Conservation (phyloP, 495 filamentous ascomycete genomes). For the Evansstolkia leycettana region DNA sequence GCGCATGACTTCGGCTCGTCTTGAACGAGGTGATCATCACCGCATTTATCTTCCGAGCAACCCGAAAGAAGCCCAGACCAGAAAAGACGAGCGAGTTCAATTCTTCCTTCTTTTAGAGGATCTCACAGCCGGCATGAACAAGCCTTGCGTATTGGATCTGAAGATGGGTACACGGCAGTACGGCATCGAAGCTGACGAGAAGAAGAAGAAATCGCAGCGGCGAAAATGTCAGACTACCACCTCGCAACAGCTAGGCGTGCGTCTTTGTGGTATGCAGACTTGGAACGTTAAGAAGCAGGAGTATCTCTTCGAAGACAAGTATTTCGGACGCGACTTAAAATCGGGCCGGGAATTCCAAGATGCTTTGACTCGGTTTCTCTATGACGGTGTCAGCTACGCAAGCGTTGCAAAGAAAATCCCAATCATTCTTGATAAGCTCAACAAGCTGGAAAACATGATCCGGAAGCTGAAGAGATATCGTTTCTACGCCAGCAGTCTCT, state of each 20-base stretch:
- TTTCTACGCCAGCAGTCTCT: constrained; percentile 87
- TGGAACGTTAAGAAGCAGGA: constrained; percentile 78
- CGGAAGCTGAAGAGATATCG: constrained; percentile 69
- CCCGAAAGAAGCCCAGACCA: constrained; percentile 67
- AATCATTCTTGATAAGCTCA: constrained; percentile 70
- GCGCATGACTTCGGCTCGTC: too few relatives aligned
- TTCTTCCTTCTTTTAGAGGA: constrained; percentile 95
- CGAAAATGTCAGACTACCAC: constrained; percentile 89
- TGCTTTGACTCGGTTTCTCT: constrained; percentile 79
- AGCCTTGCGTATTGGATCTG: constrained; percentile 89
- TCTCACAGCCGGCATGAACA: constrained; percentile 90
- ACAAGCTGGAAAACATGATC: constrained; percentile 72
- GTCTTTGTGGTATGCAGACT: constrained; percentile 90
- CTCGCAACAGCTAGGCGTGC: constrained; percentile 79
- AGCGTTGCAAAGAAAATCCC: constrained; percentile 79
- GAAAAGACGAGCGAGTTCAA: constrained; percentile 61
- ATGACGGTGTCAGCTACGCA: constrained; percentile 70
- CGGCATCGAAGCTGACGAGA: constrained; percentile 81
- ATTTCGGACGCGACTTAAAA: constrained; percentile 83
- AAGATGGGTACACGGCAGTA: constrained; percentile 99
- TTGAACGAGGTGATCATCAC: not conserved
- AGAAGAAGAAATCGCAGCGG: constrained; percentile 86
- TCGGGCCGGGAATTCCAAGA: constrained; percentile 83
- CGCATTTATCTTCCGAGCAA: constrained; percentile 44
- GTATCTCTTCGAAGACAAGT: constrained; percentile 92